Conservation (phyloP, 352 stramenopile genomes). For the Thalassiosira livingstoniorum region DNA sequence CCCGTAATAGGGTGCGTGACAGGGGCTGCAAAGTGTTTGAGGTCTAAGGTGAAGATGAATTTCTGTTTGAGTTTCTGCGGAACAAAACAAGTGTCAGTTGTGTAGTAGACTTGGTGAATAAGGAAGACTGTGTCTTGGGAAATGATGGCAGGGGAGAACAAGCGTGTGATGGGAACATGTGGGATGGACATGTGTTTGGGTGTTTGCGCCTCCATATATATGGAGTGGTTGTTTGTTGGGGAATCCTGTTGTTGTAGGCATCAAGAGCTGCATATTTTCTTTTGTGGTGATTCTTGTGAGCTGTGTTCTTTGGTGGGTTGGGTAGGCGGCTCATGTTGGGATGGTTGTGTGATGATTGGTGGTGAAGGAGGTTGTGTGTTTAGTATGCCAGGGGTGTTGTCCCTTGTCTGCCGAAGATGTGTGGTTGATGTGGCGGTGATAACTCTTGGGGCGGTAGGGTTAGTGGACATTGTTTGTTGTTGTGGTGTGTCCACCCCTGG, state of each 20-base stretch:
- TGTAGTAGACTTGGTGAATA: no score
- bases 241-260: no score
- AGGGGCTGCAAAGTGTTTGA: conserved; percentile 9
- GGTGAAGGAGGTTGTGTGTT: neutral
- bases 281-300: no score
- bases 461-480: no score
- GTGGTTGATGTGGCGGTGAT: neutral
- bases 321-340: no score
- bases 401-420: neutral
- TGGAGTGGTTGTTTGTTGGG: neutral
- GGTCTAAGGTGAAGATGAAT: neutral
- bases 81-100: no score
- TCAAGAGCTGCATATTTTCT: no score
- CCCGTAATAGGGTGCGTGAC: neutral
- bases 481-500: no score
- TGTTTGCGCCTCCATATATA: neutral
- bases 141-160: no score
- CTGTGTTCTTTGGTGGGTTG: no score
- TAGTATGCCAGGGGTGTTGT: neutral
- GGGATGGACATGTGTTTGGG: no score
- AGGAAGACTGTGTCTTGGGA: neutral
- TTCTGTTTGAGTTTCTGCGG: neutral
- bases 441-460: neutral
- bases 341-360: neutral
- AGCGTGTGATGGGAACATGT: no score